Evolutionary conservation across 2,329 filamentous ascomycete species (phyloP), one percentile per base, ranked within the genome.

Genomic region (Zelopaecilomyces penicillatus): DNA sequence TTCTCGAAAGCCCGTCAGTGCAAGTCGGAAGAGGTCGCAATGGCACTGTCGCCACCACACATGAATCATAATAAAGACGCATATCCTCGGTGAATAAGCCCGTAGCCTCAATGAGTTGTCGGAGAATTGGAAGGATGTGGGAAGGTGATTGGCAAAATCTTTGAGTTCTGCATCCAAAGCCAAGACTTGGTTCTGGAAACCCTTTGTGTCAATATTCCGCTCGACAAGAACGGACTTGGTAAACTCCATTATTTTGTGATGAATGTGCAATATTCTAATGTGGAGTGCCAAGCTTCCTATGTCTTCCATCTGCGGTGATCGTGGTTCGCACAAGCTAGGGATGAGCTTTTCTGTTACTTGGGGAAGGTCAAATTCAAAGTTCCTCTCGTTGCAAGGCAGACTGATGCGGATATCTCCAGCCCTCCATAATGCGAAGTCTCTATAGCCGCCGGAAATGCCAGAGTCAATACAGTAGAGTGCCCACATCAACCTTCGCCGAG

Each of bases 31-130:
- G 3, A 79, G 62, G 52, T 79, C 75, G 50, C 74, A 74, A 51
- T 78, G 69, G 46, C 75, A 79, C 49, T 78, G 75, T 29, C 73
- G 66, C 74, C 74, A 78, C 73, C 71, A 76, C 6, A 79, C 65
- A 50, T 79, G 75, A 7, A 78, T 78, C 74, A 78, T 78, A 53
- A 78, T 64, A 47, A 75, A 79, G 36, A 76, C 73, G 48, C 74
- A 76, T 5, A 80, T 66, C 4, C 76, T 65, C 2, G 75, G 71
- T 1, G 76, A 79, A 52, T 78, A 79, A 3, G 74, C 73, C 5
- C 76, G 70, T 27, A 79, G 62, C 10, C 74, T 68, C 4, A 78
- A 62, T 30, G 77, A 78, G 49, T 66, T 72, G 48, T 78, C 75
- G 8, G 74, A 78, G 57, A 76, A 79, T 39, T 73, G 72, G 51